phyloP scores from a whole-genome alignment of 2,329 filamentous ascomycete species.

The Periconia digitata region DNA sequence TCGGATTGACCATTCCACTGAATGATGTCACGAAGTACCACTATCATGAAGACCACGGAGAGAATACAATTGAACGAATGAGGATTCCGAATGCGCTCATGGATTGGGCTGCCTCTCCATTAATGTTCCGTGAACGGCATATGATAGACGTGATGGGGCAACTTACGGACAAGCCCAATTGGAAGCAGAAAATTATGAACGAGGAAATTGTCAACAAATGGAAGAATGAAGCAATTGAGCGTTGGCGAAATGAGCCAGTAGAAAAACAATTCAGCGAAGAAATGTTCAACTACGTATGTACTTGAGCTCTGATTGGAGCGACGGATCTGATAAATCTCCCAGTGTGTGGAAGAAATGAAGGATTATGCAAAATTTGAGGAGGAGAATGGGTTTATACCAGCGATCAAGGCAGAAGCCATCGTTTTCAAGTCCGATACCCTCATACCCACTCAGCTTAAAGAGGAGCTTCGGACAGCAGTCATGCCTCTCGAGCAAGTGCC shows the following conservation, averaged over 20 bases:
- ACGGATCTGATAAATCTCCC: constrained; percentile 54
- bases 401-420: constrained; percentile 10
- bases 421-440: constrained; percentile 56
- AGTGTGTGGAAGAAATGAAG: constrained; percentile 33
- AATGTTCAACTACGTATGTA: constrained; percentile 5
- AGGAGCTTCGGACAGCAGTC: constrained; percentile 14
- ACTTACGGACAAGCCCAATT: constrained; percentile 42
- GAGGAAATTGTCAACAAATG: constrained; percentile 17
- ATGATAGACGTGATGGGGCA: constrained; percentile 42
- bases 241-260: neutral
- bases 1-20: too few species aligned
- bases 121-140: constrained; percentile 35
- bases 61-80: too few species aligned
- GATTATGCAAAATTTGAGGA: too few species aligned
- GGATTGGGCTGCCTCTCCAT: too few species aligned
- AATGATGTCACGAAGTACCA: too few species aligned
- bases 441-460: constrained; percentile 28
- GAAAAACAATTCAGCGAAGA: neutral
- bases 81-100: too few species aligned
- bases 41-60: too few species aligned
- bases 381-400: neutral
- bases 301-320: neutral
- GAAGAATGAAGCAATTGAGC: constrained; percentile 6
- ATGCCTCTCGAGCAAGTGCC: constrained; percentile 54
- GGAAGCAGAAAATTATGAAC: constrained; percentile 43